Evolutionary conservation across 1,284 basidiomycete species (phyloP).

Genomic region (Rhodotorula sp.): DNA sequence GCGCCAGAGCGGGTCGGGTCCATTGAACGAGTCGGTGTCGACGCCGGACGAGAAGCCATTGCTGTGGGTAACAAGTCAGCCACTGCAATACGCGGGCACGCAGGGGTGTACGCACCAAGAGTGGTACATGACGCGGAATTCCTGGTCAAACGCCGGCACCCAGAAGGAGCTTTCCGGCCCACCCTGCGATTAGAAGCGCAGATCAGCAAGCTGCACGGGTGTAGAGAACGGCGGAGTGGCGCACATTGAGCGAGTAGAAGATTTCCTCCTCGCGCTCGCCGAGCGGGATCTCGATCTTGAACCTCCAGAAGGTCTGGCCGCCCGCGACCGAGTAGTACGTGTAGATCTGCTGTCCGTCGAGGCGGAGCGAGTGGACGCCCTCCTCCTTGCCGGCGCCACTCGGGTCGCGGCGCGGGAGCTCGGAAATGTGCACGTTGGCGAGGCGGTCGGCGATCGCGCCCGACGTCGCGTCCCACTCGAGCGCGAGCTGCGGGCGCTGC

Average conservation of each 20-base stretch:
- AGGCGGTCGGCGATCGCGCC: constrained; percentile 19
- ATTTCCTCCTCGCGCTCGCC: constrained; percentile 72
- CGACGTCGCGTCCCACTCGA: constrained; percentile 65
- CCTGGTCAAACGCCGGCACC: constrained; percentile 77
- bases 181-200: constrained; percentile 39
- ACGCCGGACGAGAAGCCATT: constrained; percentile 59
- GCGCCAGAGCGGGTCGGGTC: constrained; percentile 70
- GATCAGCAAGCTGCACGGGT: background rate
- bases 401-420: background rate
- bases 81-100: background rate
- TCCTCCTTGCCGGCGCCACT: background rate
- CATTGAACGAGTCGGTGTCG: constrained; percentile 52
- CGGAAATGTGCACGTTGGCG: constrained; percentile 28
- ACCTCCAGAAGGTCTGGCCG: constrained; percentile 76
- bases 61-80: constrained; percentile 49
- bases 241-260: constrained; percentile 59
- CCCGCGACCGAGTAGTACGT: constrained; percentile 68
- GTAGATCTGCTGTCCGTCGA: constrained; percentile 73
- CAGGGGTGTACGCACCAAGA: constrained; percentile 55
- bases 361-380: constrained; percentile 37
- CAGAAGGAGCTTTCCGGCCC: constrained; percentile 78
- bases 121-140: constrained; percentile 63
- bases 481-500: constrained; percentile 65
- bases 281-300: constrained; percentile 81
- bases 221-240: background rate